These are phyloP conservation scores for Flaveria ramosissima DNA, from an alignment of 129 eudicot genomes.

Conservation along the genomic window DNA sequence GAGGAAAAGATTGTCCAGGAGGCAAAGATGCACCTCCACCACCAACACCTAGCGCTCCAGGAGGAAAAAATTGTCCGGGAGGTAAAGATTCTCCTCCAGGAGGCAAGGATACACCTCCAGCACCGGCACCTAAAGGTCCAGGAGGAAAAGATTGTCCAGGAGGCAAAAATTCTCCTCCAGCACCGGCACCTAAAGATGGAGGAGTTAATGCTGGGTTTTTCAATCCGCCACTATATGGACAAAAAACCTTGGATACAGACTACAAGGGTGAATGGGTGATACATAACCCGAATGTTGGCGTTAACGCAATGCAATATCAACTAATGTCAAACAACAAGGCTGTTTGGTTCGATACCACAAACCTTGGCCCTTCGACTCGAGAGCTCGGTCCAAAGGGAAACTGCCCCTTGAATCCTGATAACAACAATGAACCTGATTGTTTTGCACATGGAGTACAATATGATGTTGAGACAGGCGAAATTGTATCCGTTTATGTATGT, in stretches of 20 bases:
- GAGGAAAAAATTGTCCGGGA: neutral
- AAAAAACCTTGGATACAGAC: slow-evolving; percentile 16
- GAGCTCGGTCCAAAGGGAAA: slow-evolving; percentile 36
- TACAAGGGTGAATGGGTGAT: slow-evolving; percentile 44
- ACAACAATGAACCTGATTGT: slow-evolving; percentile 44
- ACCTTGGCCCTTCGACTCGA: slow-evolving; percentile 50
- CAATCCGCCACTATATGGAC: slow-evolving; percentile 11
- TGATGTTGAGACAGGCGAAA: slow-evolving; percentile 39
- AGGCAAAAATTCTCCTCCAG: neutral
- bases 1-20: neutral
- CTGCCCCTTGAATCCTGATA: slow-evolving; percentile 35
- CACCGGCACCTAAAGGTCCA: neutral
- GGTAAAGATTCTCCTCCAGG: neutral
- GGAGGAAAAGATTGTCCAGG: neutral
- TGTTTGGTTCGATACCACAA: slow-evolving; percentile 59
- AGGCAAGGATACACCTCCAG: neutral
- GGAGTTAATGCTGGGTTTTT: neutral
- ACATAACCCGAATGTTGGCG: slow-evolving; percentile 44
- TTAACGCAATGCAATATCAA: slow-evolving; percentile 73
- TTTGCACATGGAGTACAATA: slow-evolving; percentile 64
- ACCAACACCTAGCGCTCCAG: neutral
- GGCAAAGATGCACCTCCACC: neutral
- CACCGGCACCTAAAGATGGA: neutral
- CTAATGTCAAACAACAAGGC: slow-evolving; percentile 62
- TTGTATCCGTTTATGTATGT: slow-evolving; percentile 45